Base-by-base conservation (phyloP, 306 rosid genomes). In the Vigna angularis region DNA sequence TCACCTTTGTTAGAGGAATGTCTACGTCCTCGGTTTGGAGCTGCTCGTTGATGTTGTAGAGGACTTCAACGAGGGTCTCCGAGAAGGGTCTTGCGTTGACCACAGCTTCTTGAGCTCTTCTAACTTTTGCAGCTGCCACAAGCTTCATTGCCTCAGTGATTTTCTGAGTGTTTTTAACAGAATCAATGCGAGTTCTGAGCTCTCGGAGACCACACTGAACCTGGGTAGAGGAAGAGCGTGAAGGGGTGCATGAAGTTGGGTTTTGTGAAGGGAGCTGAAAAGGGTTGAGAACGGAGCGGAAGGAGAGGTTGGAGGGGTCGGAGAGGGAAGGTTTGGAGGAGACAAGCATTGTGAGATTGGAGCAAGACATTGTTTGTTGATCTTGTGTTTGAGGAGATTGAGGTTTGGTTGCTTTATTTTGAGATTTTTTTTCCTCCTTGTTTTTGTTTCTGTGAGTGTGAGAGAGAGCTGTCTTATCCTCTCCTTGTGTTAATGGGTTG, bases 141-240 rank as follows among this genome's bases (percentile, higher is more conserved):
- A 93, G 98, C 88, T 93, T 93, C 97, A 91, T 93, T 62, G 98
- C 98, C 84, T 93, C 98, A 0, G 98, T 93, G 73, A 93, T 93
- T 78, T 93, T 93, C 90, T 90, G 97, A 47, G 98, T 93, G 85
- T 87, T 93, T 66, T 86, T 91, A 0, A 93, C 98, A 0, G 97
- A 93, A 0, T 74, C 88, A 48, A 93, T 91, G 32, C 98, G 92
- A 1, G 76, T 87, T 12, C 96, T 83, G 70, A 93, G 94, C 68
- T 93, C 98, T 24, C 93, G 86, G 49, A 93, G 93, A 4, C 91
- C 80, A 34, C 96, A 93, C 62, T 88, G 96, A 62, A 90, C 49
- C 2, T 87, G 84, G 50, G 89, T 18, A 0, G 68, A 52, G 0
- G 88, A 82, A 8, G 89, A 76, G 45, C 86, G 69, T 4, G 89